Evolutionary conservation across 2,329 filamentous ascomycete genomes (phyloP), one percentile per base, ranked within the genome.

Genomic region (Arthrobotrys pseudoclavata): DNA sequence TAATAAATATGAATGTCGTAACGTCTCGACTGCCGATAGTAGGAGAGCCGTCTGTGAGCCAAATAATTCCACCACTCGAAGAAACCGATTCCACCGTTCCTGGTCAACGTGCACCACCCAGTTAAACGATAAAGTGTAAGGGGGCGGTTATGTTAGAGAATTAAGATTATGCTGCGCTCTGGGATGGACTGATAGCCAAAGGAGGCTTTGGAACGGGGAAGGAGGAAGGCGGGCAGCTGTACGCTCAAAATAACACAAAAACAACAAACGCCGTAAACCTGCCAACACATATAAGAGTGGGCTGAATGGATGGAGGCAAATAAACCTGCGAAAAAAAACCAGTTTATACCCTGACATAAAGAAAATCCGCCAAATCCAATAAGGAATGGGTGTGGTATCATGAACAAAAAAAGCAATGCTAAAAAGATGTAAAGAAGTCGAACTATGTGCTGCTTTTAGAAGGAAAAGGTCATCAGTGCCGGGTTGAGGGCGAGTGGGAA

Each of bases 401-500:
- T 76, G 22, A 70, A 40, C 37, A 5, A 76, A 18, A 20, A 45
- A 55, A 50, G 15, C 13, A 40, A 76, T 60, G 57, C 52, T 50
- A 18, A 31, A 52, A 47, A 62, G 31, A 66, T 31, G 20, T 15
- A 45, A 66, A 48, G 10, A 24, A 52, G 29, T 47, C 10, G 29
- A 69, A 52, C 34, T 24, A n/a, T 68, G 7, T 9, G 18, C 50
- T 57, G 63, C 61, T 57, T 66, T 76, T 76, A 76, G 66, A 76
- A 76, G 20, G 72, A 76, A 70, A 93, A 85, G 20, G 91, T 91
- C n/a, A 91, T 76, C 72, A 76, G 64, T 4, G 72, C 72, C 63
- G 72, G 91, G 83, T 94, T 94, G 60, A 94, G 85, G 3, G 89
- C 91, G 74, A 94, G 86, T 0, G 92, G 92, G 79, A 94, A 83